Evolutionary conservation across 805 yeast species (phyloP), one percentile per base, ranked within the genome.

Genomic region (Candida caryicola): DNA sequence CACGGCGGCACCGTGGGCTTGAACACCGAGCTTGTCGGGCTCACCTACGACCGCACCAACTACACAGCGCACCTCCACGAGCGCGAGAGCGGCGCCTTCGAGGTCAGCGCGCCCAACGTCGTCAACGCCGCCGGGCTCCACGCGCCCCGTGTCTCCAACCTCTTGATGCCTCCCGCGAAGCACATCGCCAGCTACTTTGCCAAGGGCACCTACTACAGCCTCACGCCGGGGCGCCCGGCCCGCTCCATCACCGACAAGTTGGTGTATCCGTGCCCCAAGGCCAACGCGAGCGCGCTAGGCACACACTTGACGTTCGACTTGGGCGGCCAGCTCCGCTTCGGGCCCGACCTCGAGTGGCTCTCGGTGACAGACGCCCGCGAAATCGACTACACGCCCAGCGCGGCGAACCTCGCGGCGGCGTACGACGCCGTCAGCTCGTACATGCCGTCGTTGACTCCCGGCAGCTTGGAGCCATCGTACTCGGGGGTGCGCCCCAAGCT

Each of bases 301-400:
- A 85, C 93, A 0, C 97, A 89, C 64, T 62, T 90, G 44, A 89
- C 97, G 0, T 64, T 90, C 21, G 95, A 86, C 51, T 60, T 89
- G 38, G 89, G 85, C 3, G 93, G 95, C 0, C 82, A 81, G 47
- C 62, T 89, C 18, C 74, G 77, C 46, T 89, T 89, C 56, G 97
- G 97, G 0, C 96, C 96, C 0, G 96, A 90, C 55, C 60, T 87
- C 29, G 93, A 88, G 57, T 88, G 95, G 86, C 77, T 85, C 2
- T 74, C 72, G 23, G 44, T 55, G 2, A 43, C 37, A 3, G 50
- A 55, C 23, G 64, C 73, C 1, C 45, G 41, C 26, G 55, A 52
- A 33, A 63, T 47, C 4, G 78, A 79, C 51, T 75, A 77, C 43
- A 52, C 62, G 4, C 82, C 81, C 5, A 71, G 67, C 45, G 59